These are phyloP conservation scores for Ogataea nakhonphanomensis DNA, from an alignment of 805 yeast genomes.

Conservation along the genomic window DNA sequence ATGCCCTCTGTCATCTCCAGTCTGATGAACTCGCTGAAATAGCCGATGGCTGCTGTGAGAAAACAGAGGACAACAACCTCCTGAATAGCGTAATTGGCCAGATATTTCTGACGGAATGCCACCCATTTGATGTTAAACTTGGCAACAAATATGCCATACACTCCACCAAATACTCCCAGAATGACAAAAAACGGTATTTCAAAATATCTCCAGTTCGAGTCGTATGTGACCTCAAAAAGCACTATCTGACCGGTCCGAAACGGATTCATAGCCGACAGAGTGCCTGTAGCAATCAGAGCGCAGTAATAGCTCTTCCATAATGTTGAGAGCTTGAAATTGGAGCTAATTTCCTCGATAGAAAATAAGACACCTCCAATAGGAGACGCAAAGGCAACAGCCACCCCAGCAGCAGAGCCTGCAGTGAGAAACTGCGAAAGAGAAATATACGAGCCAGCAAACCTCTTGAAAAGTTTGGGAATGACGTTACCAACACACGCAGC, in stretches of 20 bases:
- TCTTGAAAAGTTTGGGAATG: constrained; percentile 53
- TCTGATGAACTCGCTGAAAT: constrained; percentile 75
- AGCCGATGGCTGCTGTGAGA: constrained; percentile 72
- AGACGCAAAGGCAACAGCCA: constrained; percentile 95
- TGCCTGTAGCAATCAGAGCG: constrained; percentile 80
- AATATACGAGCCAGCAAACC: constrained; percentile 44
- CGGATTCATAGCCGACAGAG: constrained; percentile 79
- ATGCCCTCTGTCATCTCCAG: constrained; percentile 95
- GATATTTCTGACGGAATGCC: constrained; percentile 68
- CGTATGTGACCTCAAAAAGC: constrained; percentile 86
- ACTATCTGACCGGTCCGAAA: constrained; percentile 94
- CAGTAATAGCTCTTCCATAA: constrained; percentile 92
- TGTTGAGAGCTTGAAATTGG: constrained; percentile 68
- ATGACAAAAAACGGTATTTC: constrained; percentile 79
- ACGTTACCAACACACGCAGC: constrained; percentile 94
- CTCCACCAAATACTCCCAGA: constrained; percentile 87
- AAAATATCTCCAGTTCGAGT: constrained; percentile 78
- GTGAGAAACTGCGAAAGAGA: constrained; percentile 60
- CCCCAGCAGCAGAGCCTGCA: constrained; percentile 97
- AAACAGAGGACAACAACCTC: constrained; percentile 70
- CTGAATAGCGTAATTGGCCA: constrained; percentile 54
- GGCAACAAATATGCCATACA: constrained; percentile 77
- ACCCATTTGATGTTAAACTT: constrained; percentile 74
- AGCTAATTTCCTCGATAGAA: constrained; percentile 85
- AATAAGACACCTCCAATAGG: constrained; percentile 97